Evolutionary conservation across 257 asterid genomes (phyloP), one percentile per base, ranked within the genome.

Genomic region (Plantago elongata): DNA sequence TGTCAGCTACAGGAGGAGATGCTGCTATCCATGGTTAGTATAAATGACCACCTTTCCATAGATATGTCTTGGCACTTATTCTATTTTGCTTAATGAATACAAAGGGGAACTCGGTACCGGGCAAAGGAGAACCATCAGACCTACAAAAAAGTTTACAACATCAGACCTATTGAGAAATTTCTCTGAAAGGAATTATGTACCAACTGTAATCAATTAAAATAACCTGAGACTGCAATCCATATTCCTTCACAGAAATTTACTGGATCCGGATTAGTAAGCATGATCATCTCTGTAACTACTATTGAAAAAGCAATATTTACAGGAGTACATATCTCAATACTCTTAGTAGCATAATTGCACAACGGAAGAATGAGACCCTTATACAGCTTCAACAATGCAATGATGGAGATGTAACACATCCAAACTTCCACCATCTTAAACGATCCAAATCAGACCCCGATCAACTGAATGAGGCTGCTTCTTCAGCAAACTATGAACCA

Each of bases 31-130:
- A 37, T 66, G 18, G 13, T 29, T 54, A 52, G 66, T 14, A 74
- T 43, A 65, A 54, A 43, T 2, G 58, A 62, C 58, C 62, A 45
- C 72, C 47, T 9, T 7, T 64, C 71, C 70, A 45, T 68, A 55
- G 45, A 65, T 70, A 70, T 30, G 57, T 63, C 65, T 66, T 71
- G 64, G 64, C 68, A 70, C 70, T 69, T 74, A 63, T 75, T 77
- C 63, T 57, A 51, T 15, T 44, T 58, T 61, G 62, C 73, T 70
- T 38, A 30, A 69, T 60, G 75, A 60, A 65, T 43, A 69, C 8
- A 38, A 67, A 38, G 60, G 72, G 47, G 55, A 61, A 62, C 67
- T 76, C 57, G 38, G 66, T 46, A 29, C 49, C 64, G 52, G 62
- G 67, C 59, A 65, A 57, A 64, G 52, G 58, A 44, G 61, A 42